A percentile compares a stretch with the other conserved stretches of the same genome.
Evolutionary conservation across 129 eudicot genomes (phyloP).

Genomic region (Escallonia herrerae): DNA sequence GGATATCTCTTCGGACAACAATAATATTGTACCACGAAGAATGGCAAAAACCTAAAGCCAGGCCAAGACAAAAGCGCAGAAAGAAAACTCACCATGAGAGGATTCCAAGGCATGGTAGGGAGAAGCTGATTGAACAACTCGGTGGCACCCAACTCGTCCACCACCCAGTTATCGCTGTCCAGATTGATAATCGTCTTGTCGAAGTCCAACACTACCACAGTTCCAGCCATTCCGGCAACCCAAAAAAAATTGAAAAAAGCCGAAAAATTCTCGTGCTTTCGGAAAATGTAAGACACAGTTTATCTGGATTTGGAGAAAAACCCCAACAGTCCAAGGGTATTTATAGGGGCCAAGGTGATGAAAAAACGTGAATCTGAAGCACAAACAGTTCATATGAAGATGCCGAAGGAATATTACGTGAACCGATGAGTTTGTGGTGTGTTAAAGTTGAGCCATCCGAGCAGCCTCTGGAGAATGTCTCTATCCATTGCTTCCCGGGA

Average conservation of each 20-base stretch:
- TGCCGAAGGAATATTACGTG: constrained; percentile 49
- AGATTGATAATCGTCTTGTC: constrained; percentile 77
- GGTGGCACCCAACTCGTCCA: constrained; percentile 48
- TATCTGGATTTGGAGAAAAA: not conserved
- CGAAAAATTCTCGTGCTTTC: no score
- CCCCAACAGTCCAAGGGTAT: constrained; percentile 5
- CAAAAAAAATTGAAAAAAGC: no score
- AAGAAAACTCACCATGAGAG: constrained; percentile 51
- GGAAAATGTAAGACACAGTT: not conserved
- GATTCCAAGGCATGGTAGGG: constrained; percentile 84
- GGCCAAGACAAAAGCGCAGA: not conserved
- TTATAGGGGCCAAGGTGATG: constrained; percentile 19
- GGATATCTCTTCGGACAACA: no score
- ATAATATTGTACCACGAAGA: no score
- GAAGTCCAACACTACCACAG: constrained; percentile 75
- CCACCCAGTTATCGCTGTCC: constrained; percentile 84
- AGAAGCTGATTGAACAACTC: constrained; percentile 55
- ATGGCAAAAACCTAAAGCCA: no score
- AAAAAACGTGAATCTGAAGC: not conserved
- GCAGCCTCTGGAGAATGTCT: not conserved
- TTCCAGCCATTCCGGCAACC: constrained; percentile 35
- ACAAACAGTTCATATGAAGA: constrained; percentile 8
- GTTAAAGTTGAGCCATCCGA: not conserved
- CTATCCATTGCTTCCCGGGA: not conserved
- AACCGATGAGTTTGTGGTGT: constrained; percentile 6